A percentile compares a stretch with the other conserved stretches of the same genome.
phyloP scores from a whole-genome alignment of 2,329 filamentous ascomycete genomes.

The Ophiostoma sp. region DNA sequence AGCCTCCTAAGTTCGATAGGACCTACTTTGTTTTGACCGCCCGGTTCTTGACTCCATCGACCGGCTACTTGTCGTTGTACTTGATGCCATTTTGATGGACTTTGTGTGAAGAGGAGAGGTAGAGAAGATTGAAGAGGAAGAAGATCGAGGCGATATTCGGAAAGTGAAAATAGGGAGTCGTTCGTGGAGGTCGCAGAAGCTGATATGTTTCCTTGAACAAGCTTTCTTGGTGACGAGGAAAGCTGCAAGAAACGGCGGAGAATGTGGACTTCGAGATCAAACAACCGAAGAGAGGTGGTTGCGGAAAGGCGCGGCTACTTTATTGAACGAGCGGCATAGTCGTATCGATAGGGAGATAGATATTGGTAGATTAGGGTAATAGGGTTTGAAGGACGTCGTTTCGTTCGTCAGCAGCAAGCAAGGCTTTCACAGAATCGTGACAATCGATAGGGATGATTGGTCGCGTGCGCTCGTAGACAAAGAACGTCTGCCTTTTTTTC shows the following conservation, averaged over 20 bases:
- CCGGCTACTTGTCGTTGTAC: conserved; percentile 42
- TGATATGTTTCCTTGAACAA: not conserved
- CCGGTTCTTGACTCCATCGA: conserved; percentile 74
- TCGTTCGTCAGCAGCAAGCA: not conserved
- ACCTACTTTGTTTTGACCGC: conserved; percentile 72
- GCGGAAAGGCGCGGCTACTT: conserved; percentile 13
- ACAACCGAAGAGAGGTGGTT: not conserved
- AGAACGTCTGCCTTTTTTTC: not conserved
- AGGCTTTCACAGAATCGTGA: not conserved
- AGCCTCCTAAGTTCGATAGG: conserved; percentile 44
- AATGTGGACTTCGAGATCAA: not conserved
- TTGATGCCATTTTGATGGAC: conserved; percentile 26
- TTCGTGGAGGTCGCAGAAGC: not conserved
- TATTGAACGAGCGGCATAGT: conserved; percentile 20
- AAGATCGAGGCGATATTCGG: not conserved
- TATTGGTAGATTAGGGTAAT: not conserved
- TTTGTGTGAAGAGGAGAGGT: not conserved
- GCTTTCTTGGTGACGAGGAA: not conserved
- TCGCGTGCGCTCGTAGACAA: conserved; percentile 22
- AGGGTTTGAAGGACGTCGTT: not conserved
- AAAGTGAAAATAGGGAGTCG: not conserved
- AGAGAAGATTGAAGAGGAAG: not conserved
- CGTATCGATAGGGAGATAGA: not conserved
- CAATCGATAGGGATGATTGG: conserved; percentile 5
- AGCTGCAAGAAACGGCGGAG: not conserved